These are phyloP conservation scores for Cyclanthera cordifolia DNA, from an alignment of 306 rosid species.

Conservation along the genomic window DNA sequence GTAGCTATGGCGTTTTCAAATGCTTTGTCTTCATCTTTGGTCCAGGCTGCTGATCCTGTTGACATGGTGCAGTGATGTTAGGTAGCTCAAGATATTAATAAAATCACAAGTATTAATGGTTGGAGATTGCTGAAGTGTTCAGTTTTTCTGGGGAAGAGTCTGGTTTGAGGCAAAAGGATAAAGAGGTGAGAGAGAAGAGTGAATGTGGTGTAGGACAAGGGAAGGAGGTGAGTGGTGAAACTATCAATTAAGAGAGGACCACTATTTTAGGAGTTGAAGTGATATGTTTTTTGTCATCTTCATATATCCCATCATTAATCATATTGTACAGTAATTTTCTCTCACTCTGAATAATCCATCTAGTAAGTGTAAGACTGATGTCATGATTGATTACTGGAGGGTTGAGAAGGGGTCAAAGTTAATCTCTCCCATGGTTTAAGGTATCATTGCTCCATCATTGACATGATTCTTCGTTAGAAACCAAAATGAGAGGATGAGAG, in stretches of 20 bases:
- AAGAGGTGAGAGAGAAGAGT: slow-evolving; percentile 23
- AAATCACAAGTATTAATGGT: too few relatives aligned
- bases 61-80: slow-evolving; percentile 47
- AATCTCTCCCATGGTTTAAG: neutral
- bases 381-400: neutral
- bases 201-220: slow-evolving; percentile 42
- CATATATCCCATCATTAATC: slow-evolving; percentile 8
- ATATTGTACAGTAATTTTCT: slow-evolving; percentile 25
- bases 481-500: too few relatives aligned
- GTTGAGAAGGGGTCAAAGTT: neutral
- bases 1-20: slow-evolving; percentile 82
- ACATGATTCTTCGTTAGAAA: neutral
- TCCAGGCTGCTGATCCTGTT: slow-evolving; percentile 46
- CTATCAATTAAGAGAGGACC: slow-evolving; percentile 73
- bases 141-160: slow-evolving; percentile 13
- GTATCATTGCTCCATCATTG: neutral
- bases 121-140: slow-evolving; percentile 13
- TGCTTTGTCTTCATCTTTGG: slow-evolving; percentile 76
- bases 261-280: slow-evolving; percentile 43
- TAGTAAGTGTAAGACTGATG: neutral
- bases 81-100: slow-evolving; percentile 20
- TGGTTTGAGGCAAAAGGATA: slow-evolving; percentile 24
- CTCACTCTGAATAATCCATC: neutral
- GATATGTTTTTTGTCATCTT: slow-evolving; percentile 62
- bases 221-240: slow-evolving; percentile 50